A percentile compares a stretch with the other conserved stretches of the same genome.
Evolutionary conservation across 495 filamentous ascomycete genomes (phyloP).

Genomic region (Hyaloscypha finlandica): DNA sequence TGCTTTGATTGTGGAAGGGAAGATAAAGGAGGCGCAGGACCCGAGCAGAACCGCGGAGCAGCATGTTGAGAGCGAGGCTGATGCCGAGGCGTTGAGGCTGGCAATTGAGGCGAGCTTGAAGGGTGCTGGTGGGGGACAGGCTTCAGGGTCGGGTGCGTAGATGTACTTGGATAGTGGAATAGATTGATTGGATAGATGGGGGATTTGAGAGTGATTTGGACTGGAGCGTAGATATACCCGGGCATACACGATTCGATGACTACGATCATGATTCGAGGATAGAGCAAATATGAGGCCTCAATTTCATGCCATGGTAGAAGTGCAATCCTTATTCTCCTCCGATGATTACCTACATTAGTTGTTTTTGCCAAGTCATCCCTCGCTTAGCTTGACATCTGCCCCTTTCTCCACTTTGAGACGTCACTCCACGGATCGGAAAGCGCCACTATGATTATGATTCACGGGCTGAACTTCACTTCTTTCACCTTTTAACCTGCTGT

Average conservation of each 20-base stretch:
- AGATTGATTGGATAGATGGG: conserved; percentile 10
- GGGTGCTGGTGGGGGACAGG: neutral
- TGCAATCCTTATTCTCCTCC: neutral
- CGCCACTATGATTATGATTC: no score
- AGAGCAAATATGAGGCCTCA: neutral
- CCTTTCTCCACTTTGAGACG: neutral
- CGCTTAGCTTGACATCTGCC: neutral
- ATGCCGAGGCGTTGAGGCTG: conserved; percentile 47
- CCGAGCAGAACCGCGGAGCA: conserved; percentile 12
- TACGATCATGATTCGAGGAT: neutral
- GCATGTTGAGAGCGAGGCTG: conserved; percentile 34
- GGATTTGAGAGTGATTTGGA: neutral
- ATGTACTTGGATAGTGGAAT: neutral
- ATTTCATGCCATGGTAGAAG: neutral
- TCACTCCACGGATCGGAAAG: neutral
- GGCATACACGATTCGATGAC: neutral
- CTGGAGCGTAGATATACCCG: conserved; percentile 12
- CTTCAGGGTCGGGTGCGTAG: conserved; percentile 7
- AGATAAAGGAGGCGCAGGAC: conserved; percentile 15
- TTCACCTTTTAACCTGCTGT: no score
- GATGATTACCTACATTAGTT: no score
- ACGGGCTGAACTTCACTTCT: no score
- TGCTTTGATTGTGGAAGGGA: conserved; percentile 20
- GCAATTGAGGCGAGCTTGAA: conserved; percentile 52
- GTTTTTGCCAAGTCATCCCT: neutral